These are phyloP conservation scores for Gentiana dahurica DNA, from an alignment of 257 asterid species.

Conservation along the genomic window DNA sequence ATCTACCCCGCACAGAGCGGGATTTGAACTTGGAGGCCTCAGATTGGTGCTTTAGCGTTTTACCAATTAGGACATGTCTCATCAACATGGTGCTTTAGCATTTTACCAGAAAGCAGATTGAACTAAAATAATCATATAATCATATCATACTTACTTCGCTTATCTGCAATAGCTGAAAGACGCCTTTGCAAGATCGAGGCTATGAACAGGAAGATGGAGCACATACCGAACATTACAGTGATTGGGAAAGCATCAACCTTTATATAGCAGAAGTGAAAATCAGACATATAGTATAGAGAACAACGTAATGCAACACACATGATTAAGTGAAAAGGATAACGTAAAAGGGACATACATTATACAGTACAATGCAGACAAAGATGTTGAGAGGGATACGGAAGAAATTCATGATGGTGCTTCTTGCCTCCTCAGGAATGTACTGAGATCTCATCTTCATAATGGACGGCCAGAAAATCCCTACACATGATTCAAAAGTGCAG, in stretches of 20 bases:
- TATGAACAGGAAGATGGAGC: conserved; percentile 88
- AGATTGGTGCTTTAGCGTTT: too few relatives aligned
- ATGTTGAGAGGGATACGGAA: conserved; percentile 92
- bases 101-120: too few relatives aligned
- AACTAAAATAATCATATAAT: too few relatives aligned
- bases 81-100: too few relatives aligned
- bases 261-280: conserved; percentile 8
- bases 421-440: conserved; percentile 94
- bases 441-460: conserved; percentile 99
- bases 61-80: too few relatives aligned
- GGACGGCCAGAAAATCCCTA: conserved; percentile 97
- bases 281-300: neutral
- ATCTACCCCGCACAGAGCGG: too few relatives aligned
- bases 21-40: too few relatives aligned
- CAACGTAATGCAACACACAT: neutral
- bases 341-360: conserved; percentile 47
- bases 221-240: conserved; percentile 95
- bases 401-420: conserved; percentile 97
- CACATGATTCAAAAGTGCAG: conserved; percentile 87
- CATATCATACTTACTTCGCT: conserved; percentile 73
- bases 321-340: neutral
- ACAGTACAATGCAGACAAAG: conserved; percentile 86
- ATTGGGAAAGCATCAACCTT: conserved; percentile 94
- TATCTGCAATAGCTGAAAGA: conserved; percentile 61
- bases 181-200: conserved; percentile 88